A percentile compares a stretch with the other conserved stretches of the same genome.
Evolutionary conservation across 805 yeast genomes (phyloP).

Genomic region (Scheffersomyces ergatensis): DNA sequence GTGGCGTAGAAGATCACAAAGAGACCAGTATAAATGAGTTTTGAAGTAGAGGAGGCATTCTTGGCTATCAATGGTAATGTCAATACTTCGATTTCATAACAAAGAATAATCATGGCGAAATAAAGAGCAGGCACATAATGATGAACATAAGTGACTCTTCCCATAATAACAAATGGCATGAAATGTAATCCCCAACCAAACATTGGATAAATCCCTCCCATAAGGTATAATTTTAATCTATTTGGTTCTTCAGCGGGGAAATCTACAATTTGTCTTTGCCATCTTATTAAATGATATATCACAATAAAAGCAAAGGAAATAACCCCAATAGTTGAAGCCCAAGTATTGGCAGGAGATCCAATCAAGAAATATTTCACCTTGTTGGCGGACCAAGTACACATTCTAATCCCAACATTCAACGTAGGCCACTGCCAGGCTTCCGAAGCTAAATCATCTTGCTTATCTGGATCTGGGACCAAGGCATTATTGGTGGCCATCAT

Average conservation of each 20-base stretch:
- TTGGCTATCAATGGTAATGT: constrained; percentile 24
- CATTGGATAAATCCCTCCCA: constrained; percentile 83
- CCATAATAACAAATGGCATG: constrained; percentile 88
- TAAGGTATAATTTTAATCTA: constrained; percentile 51
- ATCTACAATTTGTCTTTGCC: constrained; percentile 72
- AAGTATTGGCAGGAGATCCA: constrained; percentile 67
- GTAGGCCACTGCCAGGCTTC: constrained; percentile 86
- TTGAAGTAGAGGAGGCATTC: constrained; percentile 9
- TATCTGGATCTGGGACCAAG: constrained; percentile 71
- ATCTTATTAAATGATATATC: constrained; percentile 40
- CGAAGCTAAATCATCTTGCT: constrained; percentile 69
- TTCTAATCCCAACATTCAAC: constrained; percentile 63
- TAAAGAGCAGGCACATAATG: constrained; percentile 94
- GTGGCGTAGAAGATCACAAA: constrained; percentile 27
- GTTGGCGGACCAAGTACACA: constrained; percentile 68
- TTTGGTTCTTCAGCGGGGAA: constrained; percentile 43
- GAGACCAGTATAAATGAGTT: constrained; percentile 18
- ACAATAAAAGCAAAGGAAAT: constrained; percentile 50
- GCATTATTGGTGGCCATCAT: constrained; percentile 87
- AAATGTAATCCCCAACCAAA: constrained; percentile 88
- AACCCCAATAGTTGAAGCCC: constrained; percentile 66
- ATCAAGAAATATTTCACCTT: constrained; percentile 61
- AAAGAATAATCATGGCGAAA: constrained; percentile 82
- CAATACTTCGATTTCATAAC: constrained; percentile 54
- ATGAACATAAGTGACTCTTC: constrained; percentile 94